Percentiles rank a stretch among this genome's conserved stretches.
phyloP scores from a whole-genome alignment of 495 filamentous ascomycete species.

The Parathielavia hyrcaniae region DNA sequence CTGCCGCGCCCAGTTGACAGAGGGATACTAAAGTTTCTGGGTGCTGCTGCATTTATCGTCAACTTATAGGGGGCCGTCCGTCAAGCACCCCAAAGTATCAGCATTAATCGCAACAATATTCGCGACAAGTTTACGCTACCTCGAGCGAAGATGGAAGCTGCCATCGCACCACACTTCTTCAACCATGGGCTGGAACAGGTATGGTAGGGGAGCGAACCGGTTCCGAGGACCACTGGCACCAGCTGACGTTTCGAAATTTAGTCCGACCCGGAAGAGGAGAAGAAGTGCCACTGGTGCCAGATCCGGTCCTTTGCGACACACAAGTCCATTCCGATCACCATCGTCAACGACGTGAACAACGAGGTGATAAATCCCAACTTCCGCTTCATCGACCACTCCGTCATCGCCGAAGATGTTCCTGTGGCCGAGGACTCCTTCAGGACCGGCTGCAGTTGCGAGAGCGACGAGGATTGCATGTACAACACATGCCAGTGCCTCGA shows the following conservation, averaged over 20 bases:
- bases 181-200: slow-evolving; percentile 36
- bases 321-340: slow-evolving; percentile 37
- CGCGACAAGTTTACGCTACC: background rate
- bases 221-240: background rate
- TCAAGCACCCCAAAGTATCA: no score
- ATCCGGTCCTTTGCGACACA: slow-evolving; percentile 43
- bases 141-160: slow-evolving; percentile 36
- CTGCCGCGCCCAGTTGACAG: no score
- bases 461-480: slow-evolving; percentile 45
- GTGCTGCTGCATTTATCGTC: background rate
- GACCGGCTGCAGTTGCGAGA: slow-evolving; percentile 48
- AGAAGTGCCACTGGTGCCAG: slow-evolving; percentile 47
- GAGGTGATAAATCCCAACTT: slow-evolving; percentile 45
- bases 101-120: background rate
- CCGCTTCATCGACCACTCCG: slow-evolving; percentile 46
- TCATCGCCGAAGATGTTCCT: slow-evolving; percentile 42
- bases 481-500: slow-evolving; percentile 48
- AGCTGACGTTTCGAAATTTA: slow-evolving; percentile 1
- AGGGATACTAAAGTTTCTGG: background rate
- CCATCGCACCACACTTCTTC: slow-evolving; percentile 38
- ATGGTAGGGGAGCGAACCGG: background rate
- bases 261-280: slow-evolving; percentile 29
- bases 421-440: slow-evolving; percentile 45
- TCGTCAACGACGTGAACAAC: slow-evolving; percentile 43
- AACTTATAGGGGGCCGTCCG: background rate